Evolutionary conservation across 2,329 filamentous ascomycete species (phyloP), one percentile per base, ranked within the genome.

Genomic region (Tolypocladium amazonense): DNA sequence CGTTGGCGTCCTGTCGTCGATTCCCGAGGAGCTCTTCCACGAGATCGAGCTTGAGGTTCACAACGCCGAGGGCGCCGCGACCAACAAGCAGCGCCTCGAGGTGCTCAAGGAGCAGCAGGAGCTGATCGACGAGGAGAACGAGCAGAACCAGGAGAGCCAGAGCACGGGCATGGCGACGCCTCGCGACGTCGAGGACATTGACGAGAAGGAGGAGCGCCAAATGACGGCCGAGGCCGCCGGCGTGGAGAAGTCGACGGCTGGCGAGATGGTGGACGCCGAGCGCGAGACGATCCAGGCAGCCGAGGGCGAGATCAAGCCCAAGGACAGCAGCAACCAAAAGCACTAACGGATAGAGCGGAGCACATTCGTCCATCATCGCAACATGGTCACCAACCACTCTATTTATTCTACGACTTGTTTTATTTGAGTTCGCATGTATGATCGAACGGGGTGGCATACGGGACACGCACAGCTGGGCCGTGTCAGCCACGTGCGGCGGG

Each of bases 21-120:
- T 99, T 63, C 94, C 94, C 3, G 94, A 99, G 75, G 94, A 99
- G 75, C 82, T 99, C 47, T 99, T 95, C 89, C 94, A 99, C 81
- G 94, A 99, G 79, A 97, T 99, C 64, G 94, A 97, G 76, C 88
- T 99, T 38, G 94, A 99, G 78, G 92, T 99, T 12, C 91, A 97
- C 81, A 96, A 88, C 62, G 92, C 93, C 56, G 94, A 99, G 77
- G 94, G 94, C 62, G 93, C 92, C 14, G 94, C 94, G 30, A 99
- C 94, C 65, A 99, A 99, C 84, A 97, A 95, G 83, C 94, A 97
- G 81, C 89, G 94, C 73, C 88, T 99, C 50, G 94, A 99, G 79
- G 94, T 99, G 20, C 83, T 99, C 71, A 95, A 92, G 83, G 94
- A 99, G 79, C 94, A 99, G 79, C 90, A 99, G 74, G 94, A 97